Evolutionary conservation across 768 basidiomycete genomes (phyloP).

Genomic region (Lactarius pseudohatsudake): DNA sequence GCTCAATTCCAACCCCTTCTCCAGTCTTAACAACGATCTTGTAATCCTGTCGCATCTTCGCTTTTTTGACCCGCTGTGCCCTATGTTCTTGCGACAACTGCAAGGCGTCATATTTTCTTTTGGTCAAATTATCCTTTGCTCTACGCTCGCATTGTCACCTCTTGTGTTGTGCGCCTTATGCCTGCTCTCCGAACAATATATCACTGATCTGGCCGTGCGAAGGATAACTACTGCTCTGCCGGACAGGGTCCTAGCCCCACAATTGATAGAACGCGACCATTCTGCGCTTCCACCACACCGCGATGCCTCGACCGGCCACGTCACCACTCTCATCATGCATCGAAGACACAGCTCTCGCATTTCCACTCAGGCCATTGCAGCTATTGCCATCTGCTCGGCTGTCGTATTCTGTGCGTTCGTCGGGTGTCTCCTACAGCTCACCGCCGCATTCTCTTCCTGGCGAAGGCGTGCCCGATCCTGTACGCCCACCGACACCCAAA

Average conservation of each 20-base stretch:
- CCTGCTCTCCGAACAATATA: background rate
- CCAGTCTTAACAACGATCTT: background rate
- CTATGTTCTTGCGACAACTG: constrained; percentile 11
- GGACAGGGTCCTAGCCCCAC: background rate
- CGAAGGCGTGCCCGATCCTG: constrained; percentile 2
- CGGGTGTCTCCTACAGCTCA: constrained; percentile 9
- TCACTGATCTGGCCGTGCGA: constrained; percentile 2
- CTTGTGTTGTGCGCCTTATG: constrained; percentile 11
- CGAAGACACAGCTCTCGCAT: background rate
- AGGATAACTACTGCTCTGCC: constrained; percentile 1
- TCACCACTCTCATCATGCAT: background rate
- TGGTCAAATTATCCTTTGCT: background rate
- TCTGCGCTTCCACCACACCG: too few species aligned
- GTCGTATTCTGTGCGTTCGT: constrained; percentile 18
- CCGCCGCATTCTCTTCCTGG: background rate
- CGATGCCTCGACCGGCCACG: background rate
- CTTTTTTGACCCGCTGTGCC: constrained; percentile 12
- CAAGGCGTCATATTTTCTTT: background rate
- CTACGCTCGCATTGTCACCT: constrained; percentile 5
- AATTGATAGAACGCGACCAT: background rate
- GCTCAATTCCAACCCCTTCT: background rate
- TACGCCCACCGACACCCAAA: background rate
- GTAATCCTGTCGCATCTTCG: background rate
- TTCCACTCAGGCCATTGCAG: constrained; percentile 13
- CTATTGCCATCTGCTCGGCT: constrained; percentile 4